Conservation (phyloP, 371 early-diverging fungal species). For the Mortierella polycephala region DNA sequence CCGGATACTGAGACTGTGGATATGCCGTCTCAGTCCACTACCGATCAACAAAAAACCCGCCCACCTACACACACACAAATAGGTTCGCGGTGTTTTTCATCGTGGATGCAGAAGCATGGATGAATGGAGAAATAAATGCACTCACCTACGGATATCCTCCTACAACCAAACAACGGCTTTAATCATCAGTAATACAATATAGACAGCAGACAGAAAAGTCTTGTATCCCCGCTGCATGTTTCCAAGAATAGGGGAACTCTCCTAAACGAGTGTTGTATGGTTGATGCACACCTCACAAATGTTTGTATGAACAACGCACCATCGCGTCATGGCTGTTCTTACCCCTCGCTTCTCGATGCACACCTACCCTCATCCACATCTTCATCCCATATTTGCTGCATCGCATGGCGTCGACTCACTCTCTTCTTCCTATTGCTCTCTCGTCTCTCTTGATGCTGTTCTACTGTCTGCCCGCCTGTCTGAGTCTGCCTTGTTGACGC, state of each 20-base stretch:
- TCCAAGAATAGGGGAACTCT: neutral
- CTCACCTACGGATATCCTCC: no score
- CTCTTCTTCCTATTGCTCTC: neutral
- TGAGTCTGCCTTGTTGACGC: no score
- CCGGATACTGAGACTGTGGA: no score
- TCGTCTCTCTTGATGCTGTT: neutral
- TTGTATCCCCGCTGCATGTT: neutral
- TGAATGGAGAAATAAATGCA: no score
- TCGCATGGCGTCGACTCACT: constrained; percentile 3
- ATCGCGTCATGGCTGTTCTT: neutral
- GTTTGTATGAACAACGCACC: neutral
- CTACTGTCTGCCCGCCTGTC: neutral
- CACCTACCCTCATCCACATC: neutral
- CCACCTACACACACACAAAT: no score
- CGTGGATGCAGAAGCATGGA: no score
- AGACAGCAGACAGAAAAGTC: neutral
- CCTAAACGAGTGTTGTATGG: neutral
- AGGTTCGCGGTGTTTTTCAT: no score
- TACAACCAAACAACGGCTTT: no score
- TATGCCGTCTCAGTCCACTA: no score
- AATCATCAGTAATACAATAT: no score
- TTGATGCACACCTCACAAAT: neutral
- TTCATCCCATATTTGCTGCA: neutral
- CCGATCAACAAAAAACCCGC: no score
- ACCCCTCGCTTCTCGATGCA: neutral